phyloP scores from a whole-genome alignment of 148 eudicot species.

The Simmondsia chinensis region DNA sequence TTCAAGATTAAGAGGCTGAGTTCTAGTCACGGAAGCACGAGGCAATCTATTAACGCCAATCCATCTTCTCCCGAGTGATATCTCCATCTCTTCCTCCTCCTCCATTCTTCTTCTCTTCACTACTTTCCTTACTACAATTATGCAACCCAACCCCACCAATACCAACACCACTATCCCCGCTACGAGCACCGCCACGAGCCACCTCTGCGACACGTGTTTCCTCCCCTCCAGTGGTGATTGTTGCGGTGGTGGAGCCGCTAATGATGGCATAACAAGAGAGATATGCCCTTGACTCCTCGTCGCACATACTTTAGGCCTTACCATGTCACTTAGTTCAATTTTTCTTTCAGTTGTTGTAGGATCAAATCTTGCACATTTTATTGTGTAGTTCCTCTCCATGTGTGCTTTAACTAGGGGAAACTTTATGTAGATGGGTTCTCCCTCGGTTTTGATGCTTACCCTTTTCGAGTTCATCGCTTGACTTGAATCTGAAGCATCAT shows the following conservation, averaged over 20 bases:
- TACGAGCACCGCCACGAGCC: slow-evolving; percentile 53
- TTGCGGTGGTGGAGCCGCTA: background rate
- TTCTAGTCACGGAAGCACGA: slow-evolving; percentile 58
- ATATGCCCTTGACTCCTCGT: slow-evolving; percentile 44
- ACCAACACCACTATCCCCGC: slow-evolving; percentile 35
- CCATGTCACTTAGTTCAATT: slow-evolving; percentile 34
- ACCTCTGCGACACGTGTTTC: slow-evolving; percentile 24
- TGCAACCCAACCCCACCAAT: slow-evolving; percentile 12
- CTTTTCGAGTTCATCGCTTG: background rate
- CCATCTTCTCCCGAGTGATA: slow-evolving; percentile 48
- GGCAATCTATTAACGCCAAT: slow-evolving; percentile 65
- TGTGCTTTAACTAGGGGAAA: slow-evolving; percentile 23
- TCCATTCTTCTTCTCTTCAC: slow-evolving; percentile 39
- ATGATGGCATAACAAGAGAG: slow-evolving; percentile 30
- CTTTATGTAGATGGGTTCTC: slow-evolving; percentile 28
- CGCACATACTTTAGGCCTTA: slow-evolving; percentile 23
- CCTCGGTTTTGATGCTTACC: slow-evolving; percentile 16
- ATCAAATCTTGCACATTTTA: slow-evolving; percentile 47
- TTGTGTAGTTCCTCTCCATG: background rate
- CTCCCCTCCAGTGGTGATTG: slow-evolving; percentile 6
- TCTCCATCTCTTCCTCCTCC: slow-evolving; percentile 38
- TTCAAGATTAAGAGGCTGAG: slow-evolving; percentile 50
- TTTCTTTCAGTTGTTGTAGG: slow-evolving; percentile 20
- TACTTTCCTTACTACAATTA: slow-evolving; percentile 16
- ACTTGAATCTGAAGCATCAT: slow-evolving; percentile 24